phyloP scores from a whole-genome alignment of 148 eudicot genomes.

The Nepenthes mirabilis region DNA sequence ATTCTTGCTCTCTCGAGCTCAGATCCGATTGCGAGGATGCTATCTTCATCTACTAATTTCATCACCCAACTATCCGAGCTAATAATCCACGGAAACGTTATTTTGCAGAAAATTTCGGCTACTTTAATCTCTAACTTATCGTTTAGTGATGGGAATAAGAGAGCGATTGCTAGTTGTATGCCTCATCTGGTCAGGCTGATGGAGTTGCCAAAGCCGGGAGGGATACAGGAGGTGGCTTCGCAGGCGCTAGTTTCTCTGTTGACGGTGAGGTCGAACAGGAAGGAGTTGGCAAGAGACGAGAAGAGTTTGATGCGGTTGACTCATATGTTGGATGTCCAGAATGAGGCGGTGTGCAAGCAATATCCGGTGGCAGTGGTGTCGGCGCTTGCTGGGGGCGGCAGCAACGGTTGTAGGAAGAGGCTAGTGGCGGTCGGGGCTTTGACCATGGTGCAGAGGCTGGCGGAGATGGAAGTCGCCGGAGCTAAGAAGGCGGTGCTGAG shows the following conservation, averaged over 20 bases:
- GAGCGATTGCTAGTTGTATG: slow-evolving; percentile 37
- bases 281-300: slow-evolving; percentile 45
- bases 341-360: slow-evolving; percentile 38
- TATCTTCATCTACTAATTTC: slow-evolving; percentile 29
- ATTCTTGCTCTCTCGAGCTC: slow-evolving; percentile 29
- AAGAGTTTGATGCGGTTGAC: slow-evolving; percentile 45
- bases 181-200: slow-evolving; percentile 40
- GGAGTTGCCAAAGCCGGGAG: slow-evolving; percentile 53
- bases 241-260: slow-evolving; percentile 29
- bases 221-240: slow-evolving; percentile 35
- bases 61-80: slow-evolving; percentile 28
- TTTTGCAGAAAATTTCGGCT: slow-evolving; percentile 35
- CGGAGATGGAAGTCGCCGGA: slow-evolving; percentile 56
- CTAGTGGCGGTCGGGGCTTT: slow-evolving; percentile 40
- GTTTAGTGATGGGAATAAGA: slow-evolving; percentile 37
- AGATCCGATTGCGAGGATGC: slow-evolving; percentile 10
- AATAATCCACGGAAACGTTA: slow-evolving; percentile 29
- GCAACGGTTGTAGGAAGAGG: slow-evolving; percentile 51
- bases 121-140: slow-evolving; percentile 23
- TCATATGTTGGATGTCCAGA: slow-evolving; percentile 44
- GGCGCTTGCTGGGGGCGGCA: slow-evolving; percentile 40
- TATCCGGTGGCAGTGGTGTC: slow-evolving; percentile 44
- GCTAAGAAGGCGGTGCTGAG: slow-evolving; percentile 55
- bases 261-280: slow-evolving; percentile 37
- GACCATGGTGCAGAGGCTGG: slow-evolving; percentile 31